These are phyloP conservation scores for Euphrasia arctica DNA, from an alignment of 305 asterid species.

Conservation along the genomic window DNA sequence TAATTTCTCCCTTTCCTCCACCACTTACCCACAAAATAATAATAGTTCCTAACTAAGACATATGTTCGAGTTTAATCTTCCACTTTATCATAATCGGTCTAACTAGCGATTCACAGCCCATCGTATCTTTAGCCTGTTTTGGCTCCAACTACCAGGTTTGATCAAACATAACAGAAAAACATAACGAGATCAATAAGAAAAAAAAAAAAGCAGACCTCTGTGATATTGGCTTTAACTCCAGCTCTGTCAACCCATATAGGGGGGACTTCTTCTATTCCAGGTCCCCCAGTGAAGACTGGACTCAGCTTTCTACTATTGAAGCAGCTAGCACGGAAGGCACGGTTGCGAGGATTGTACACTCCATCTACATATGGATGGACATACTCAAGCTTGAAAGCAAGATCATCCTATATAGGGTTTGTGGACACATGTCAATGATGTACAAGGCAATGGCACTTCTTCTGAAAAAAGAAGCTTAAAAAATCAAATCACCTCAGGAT, in stretches of 20 bases:
- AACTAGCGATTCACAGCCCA: conserved; percentile 6
- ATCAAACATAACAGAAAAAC: neutral
- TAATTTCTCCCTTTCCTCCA: conserved; percentile 15
- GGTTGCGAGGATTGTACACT: conserved; percentile 80
- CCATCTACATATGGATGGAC: conserved; percentile 96
- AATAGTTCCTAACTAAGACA: conserved; percentile 19
- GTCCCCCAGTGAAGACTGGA: conserved; percentile 98
- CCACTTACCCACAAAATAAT: conserved; percentile 15
- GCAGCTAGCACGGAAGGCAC: conserved; percentile 86
- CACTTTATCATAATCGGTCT: neutral
- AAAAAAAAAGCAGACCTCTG: conserved; percentile 72
- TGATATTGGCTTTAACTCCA: conserved; percentile 86
- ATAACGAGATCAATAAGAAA: conserved; percentile 11
- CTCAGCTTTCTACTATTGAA: conserved; percentile 95
- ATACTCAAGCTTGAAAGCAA: conserved; percentile 92
- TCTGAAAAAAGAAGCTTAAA: conserved; percentile 19
- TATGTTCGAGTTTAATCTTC: conserved; percentile 4
- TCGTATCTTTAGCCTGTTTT: conserved; percentile 10
- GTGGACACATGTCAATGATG: conserved; percentile 14
- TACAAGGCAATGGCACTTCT: conserved; percentile 2
- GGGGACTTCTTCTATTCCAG: conserved; percentile 94
- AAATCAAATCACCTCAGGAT: conserved; percentile 57
- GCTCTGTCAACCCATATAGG: conserved; percentile 99
- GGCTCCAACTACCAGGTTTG: conserved; percentile 4
- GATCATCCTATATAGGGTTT: conserved; percentile 77